A percentile compares a stretch with the other conserved stretches of the same genome.
phyloP scores from a whole-genome alignment of 1,284 basidiomycete genomes.

The Austroboletus novae-zelandiae region DNA sequence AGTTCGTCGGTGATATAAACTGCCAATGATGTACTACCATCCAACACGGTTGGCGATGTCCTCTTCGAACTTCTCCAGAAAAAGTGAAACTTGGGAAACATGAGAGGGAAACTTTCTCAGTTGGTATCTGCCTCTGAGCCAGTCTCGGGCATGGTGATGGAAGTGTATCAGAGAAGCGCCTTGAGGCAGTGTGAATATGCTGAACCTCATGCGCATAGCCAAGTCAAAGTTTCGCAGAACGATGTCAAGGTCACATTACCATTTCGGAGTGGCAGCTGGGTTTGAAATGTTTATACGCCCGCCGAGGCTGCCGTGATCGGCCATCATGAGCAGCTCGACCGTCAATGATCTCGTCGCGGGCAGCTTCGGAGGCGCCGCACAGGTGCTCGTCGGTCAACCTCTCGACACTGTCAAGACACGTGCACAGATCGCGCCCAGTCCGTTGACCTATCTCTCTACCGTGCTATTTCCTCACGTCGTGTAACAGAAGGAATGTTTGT shows the following conservation, averaged over 20 bases:
- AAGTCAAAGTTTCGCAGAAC: too few species aligned
- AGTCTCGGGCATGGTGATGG: too few species aligned
- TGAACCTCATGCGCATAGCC: too few species aligned
- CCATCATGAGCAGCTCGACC: conserved; percentile 38
- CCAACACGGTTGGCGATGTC: too few species aligned
- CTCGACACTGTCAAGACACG: conserved; percentile 86
- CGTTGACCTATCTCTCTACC: conserved; percentile 18
- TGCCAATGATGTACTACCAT: too few species aligned
- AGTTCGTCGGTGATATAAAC: too few species aligned
- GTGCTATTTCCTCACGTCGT: neutral
- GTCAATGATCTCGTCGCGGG: conserved; percentile 76
- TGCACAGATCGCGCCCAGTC: conserved; percentile 77
- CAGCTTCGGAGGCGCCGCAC: conserved; percentile 74
- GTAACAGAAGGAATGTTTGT: conserved; percentile 76
- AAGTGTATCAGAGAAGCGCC: too few species aligned
- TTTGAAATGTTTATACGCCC: too few species aligned
- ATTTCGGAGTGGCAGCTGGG: neutral
- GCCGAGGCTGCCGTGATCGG: neutral
- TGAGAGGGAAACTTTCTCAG: too few species aligned
- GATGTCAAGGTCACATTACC: neutral
- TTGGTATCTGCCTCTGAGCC: too few species aligned
- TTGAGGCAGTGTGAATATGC: neutral
- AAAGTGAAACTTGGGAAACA: too few species aligned
- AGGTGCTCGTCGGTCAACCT: conserved; percentile 85
- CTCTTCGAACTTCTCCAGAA: too few species aligned